phyloP scores from a whole-genome alignment of 2,329 filamentous ascomycete genomes.

The Hypoxylon sp. region DNA sequence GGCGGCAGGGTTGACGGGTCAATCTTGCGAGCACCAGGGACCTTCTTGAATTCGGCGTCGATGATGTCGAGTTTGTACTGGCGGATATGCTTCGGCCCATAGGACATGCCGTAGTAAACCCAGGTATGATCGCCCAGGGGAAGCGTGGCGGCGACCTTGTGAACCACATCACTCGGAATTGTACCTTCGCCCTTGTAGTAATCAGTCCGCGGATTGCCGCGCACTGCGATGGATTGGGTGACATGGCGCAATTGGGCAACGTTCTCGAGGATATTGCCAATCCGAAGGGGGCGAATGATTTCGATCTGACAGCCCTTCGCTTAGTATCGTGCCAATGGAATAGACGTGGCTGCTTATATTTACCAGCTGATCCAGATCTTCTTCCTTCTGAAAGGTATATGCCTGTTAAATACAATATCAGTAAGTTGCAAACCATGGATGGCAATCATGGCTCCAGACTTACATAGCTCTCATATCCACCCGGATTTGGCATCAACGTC shows the following conservation, averaged over 20 bases:
- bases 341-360: conserved; percentile 10
- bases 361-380: conserved; percentile 61
- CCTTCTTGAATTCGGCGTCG: conserved; percentile 51
- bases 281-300: conserved; percentile 61
- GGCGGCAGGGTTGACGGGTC: conserved; percentile 53
- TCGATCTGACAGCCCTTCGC: conserved; percentile 52
- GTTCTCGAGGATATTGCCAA: conserved; percentile 55
- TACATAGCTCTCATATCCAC: conserved; percentile 59
- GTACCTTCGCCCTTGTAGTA: conserved; percentile 51
- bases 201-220: conserved; percentile 52
- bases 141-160: conserved; percentile 47
- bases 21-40: conserved; percentile 50
- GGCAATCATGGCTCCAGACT: conserved; percentile 13
- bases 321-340: conserved; percentile 2
- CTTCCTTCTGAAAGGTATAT: conserved; percentile 61
- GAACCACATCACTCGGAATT: conserved; percentile 53
- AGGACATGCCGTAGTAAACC: conserved; percentile 54
- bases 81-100: conserved; percentile 53
- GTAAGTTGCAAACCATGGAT: not conserved
- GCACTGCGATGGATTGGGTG: conserved; percentile 53
- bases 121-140: conserved; percentile 54
- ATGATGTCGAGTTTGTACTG: conserved; percentile 53
- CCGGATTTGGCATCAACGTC: conserved; percentile 65
- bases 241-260: conserved; percentile 54
- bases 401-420: conserved; percentile 53